phyloP scores from a whole-genome alignment of 2,329 filamentous ascomycete species.

The Fusarium sp. region DNA sequence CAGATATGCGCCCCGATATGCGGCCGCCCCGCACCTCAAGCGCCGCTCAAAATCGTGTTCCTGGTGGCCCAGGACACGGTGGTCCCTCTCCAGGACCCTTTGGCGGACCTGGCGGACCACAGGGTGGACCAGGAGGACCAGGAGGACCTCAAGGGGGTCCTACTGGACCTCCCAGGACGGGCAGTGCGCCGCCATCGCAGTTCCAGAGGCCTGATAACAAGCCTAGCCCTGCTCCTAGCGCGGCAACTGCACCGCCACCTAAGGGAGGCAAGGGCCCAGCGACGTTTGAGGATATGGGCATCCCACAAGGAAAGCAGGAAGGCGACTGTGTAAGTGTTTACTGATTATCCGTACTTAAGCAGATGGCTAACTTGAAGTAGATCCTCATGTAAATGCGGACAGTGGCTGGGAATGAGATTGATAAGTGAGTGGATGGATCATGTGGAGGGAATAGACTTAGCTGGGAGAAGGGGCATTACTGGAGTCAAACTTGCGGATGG shows the following conservation, averaged over 20 bases:
- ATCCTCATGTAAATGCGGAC: slow-evolving; percentile 42
- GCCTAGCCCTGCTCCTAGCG: slow-evolving; percentile 47
- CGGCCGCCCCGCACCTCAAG: slow-evolving; percentile 42
- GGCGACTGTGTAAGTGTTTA: slow-evolving; percentile 82
- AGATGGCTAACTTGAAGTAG: slow-evolving; percentile 26
- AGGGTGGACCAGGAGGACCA: neutral
- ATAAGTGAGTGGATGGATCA: slow-evolving; percentile 4
- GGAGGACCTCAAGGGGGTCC: slow-evolving; percentile 31
- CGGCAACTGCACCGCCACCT: slow-evolving; percentile 54
- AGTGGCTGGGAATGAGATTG: neutral
- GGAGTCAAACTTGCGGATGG: slow-evolving; percentile 33
- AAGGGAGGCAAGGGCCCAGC: slow-evolving; percentile 79
- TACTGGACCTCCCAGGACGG: slow-evolving; percentile 46
- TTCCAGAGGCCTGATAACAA: slow-evolving; percentile 44
- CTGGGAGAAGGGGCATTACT: slow-evolving; percentile 27
- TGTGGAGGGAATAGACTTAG: slow-evolving; percentile 21
- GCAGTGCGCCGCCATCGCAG: slow-evolving; percentile 53
- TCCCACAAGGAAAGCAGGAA: slow-evolving; percentile 85
- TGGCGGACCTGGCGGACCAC: slow-evolving; percentile 15
- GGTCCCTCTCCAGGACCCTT: slow-evolving; percentile 41
- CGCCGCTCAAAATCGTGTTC: slow-evolving; percentile 38
- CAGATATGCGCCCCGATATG: slow-evolving; percentile 5
- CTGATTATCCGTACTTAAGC: neutral
- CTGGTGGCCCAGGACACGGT: slow-evolving; percentile 36
- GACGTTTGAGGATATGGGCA: slow-evolving; percentile 98